Percentiles rank a stretch among this genome's conserved stretches.
These are phyloP conservation scores for Eurotiales sp. DNA, from an alignment of 2,329 filamentous ascomycete genomes.

Conservation along the genomic window DNA sequence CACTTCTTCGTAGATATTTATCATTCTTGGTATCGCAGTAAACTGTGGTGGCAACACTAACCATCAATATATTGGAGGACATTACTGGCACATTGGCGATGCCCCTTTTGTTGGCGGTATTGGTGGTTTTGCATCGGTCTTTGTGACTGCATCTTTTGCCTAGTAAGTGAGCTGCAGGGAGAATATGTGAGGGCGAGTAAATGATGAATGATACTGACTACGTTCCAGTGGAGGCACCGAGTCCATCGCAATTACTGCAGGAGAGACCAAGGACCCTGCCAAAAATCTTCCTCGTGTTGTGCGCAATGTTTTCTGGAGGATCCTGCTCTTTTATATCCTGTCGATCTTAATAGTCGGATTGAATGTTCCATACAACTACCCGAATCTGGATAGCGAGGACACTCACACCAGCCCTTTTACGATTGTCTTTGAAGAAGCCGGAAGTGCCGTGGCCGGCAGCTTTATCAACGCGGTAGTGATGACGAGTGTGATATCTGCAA, in stretches of 20 bases:
- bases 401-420: constrained; percentile 55
- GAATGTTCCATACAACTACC: constrained; percentile 56
- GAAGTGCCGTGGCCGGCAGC: constrained; percentile 52
- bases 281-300: constrained; percentile 60
- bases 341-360: constrained; percentile 56
- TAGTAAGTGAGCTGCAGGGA: constrained; percentile 43
- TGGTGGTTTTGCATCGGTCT: constrained; percentile 63
- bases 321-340: constrained; percentile 53
- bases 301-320: constrained; percentile 64
- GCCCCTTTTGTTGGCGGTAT: constrained; percentile 64
- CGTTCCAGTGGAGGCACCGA: constrained; percentile 54
- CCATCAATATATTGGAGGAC: constrained; percentile 55
- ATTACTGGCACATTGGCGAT: constrained; percentile 56
- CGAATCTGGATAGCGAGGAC: constrained; percentile 40
- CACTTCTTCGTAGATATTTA: constrained; percentile 50
- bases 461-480: constrained; percentile 62
- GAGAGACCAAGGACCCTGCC: constrained; percentile 61
- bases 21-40: constrained; percentile 59
- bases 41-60: constrained; percentile 55
- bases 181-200: too few relatives aligned
- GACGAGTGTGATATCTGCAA: constrained; percentile 56
- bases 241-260: constrained; percentile 63
- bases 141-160: constrained; percentile 60
- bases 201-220: constrained; percentile 14
- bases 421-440: constrained; percentile 58